Percentiles rank a stretch among this genome's conserved stretches.
Evolutionary conservation across 768 basidiomycete genomes (phyloP).

Genomic region (Austroboletus eburneus): DNA sequence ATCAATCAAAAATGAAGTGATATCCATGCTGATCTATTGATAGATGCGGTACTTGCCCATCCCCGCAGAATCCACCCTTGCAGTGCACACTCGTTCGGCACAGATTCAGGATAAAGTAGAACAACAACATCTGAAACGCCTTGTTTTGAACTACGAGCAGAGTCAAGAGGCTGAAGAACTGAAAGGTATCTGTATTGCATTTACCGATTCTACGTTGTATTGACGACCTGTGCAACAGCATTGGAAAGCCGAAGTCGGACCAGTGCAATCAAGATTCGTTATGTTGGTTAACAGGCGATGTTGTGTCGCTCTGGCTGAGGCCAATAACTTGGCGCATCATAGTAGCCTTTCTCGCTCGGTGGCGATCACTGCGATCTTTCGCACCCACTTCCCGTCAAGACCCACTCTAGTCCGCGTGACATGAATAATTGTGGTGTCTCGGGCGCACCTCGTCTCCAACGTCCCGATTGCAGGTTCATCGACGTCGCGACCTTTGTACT

Average conservation of each 20-base stretch:
- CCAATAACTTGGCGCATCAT: conserved; percentile 18
- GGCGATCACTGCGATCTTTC: conserved; percentile 18
- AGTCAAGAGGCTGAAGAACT: conserved; percentile 82
- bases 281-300: conserved; percentile 50
- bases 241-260: conserved; percentile 65
- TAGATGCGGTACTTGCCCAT: conserved; percentile 87
- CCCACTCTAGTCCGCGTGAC: conserved; percentile 8
- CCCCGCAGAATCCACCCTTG: conserved; percentile 82
- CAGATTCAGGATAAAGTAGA: conserved; percentile 94
- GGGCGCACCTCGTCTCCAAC: conserved; percentile 9
- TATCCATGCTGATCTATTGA: conserved; percentile 8
- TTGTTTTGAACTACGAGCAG: conserved; percentile 89
- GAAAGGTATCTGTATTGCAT: conserved; percentile 46
- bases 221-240: conserved; percentile 35
- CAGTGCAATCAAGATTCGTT: conserved; percentile 72
- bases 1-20: conserved; percentile 1
- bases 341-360: conserved; percentile 19
- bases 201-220: background rate
- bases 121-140: conserved; percentile 93
- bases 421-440: conserved; percentile 11
- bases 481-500: conserved; percentile 23
- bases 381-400: conserved; percentile 22
- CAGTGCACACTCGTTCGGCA: conserved; percentile 85
- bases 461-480: conserved; percentile 12
- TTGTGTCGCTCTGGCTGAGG: conserved; percentile 7